Conservation (phyloP, 192 early-diverging fungal genomes). For the Podila epicladia region DNA sequence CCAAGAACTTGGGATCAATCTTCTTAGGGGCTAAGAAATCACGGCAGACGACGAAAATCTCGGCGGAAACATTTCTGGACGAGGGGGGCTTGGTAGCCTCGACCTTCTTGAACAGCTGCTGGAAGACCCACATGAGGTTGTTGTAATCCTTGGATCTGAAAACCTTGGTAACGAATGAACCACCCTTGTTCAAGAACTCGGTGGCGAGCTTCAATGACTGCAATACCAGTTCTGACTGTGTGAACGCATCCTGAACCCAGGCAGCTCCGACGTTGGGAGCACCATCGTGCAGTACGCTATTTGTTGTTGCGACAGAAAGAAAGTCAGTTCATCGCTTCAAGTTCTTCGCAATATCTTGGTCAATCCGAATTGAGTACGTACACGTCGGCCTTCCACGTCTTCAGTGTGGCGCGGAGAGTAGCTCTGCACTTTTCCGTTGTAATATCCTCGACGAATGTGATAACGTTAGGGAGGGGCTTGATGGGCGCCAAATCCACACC, state of each 20-base stretch:
- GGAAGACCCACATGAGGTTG: constrained; percentile 98
- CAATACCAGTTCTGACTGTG: constrained; percentile 93
- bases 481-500: constrained; percentile 97
- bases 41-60: constrained; percentile 98
- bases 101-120: constrained; percentile 95
- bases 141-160: constrained; percentile 99
- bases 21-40: constrained; percentile 94
- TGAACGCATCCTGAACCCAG: constrained; percentile 97
- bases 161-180: constrained; percentile 96
- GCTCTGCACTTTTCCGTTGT: constrained; percentile 93
- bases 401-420: constrained; percentile 87
- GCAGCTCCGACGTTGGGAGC: constrained; percentile 97
- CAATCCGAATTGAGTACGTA: constrained; percentile 39
- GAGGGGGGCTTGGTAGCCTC: constrained; percentile 99
- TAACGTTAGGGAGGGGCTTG: constrained; percentile 94
- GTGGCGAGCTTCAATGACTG: constrained; percentile 93
- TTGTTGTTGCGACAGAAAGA: not conserved
- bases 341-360: no score
- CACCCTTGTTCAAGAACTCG: constrained; percentile 91
- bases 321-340: not conserved
- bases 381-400: constrained; percentile 99
- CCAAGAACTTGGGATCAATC: constrained; percentile 93
- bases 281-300: constrained; percentile 95
- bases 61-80: constrained; percentile 97
- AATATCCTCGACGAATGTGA: constrained; percentile 97